Percentiles rank a stretch among this genome's conserved stretches.
These are phyloP conservation scores for Russula foetens DNA, from an alignment of 768 basidiomycete species.

Conservation along the genomic window DNA sequence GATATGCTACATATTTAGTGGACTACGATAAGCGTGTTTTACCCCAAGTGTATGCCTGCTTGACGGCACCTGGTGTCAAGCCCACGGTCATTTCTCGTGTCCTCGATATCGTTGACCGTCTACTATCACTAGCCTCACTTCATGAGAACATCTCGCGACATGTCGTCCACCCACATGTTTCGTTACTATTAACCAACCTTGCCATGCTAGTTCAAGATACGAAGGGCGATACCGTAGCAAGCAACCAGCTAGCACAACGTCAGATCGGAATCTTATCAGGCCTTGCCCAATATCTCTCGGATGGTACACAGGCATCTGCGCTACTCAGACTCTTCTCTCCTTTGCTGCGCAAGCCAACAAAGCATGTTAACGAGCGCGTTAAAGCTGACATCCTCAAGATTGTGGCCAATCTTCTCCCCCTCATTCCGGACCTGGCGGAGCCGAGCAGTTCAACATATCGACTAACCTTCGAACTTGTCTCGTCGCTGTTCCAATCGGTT, in stretches of 20 bases:
- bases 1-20: conserved; percentile 57
- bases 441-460: conserved; percentile 34
- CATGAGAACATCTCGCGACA: conserved; percentile 41
- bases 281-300: conserved; percentile 65
- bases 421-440: conserved; percentile 56
- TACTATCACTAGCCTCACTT: conserved; percentile 48
- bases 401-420: conserved; percentile 51
- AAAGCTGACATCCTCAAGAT: conserved; percentile 78
- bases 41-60: conserved; percentile 73
- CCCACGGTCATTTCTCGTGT: conserved; percentile 71
- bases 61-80: conserved; percentile 80
- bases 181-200: conserved; percentile 63
- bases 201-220: conserved; percentile 58
- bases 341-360: conserved; percentile 67
- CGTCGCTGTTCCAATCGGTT: conserved; percentile 69
- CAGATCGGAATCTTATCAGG: conserved; percentile 77
- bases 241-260: conserved; percentile 65
- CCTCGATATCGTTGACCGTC: conserved; percentile 75
- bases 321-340: conserved; percentile 71
- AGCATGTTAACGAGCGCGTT: conserved; percentile 73
- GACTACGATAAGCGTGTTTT: conserved; percentile 60
- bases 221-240: conserved; percentile 40
- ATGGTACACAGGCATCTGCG: conserved; percentile 61
- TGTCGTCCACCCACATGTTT: conserved; percentile 63
- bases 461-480: conserved; percentile 58